Evolutionary conservation across 2,329 filamentous ascomycete species (phyloP), one percentile per base, ranked within the genome.

Genomic region (Onygenales sp.): DNA sequence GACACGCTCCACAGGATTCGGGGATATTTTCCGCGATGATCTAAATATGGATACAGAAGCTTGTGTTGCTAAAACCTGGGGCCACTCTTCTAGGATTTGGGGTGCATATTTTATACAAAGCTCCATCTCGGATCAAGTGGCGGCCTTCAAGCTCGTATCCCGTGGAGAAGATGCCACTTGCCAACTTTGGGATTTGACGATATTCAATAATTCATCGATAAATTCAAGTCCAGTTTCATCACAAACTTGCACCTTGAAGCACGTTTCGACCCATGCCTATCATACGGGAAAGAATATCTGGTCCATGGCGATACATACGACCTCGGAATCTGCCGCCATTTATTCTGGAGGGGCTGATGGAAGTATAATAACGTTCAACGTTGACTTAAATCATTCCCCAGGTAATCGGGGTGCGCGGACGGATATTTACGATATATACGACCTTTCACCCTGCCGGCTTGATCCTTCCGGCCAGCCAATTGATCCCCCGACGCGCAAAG

Each of bases 241-340:
- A 60, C 21, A 49, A 38, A 8, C 43, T 51, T 49, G 54, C 54
- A 0, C 5, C 66, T 89, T 14, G 43, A 68, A 68, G 10, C 78
- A 86, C 50, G 64, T 76, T 2, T 73, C 76, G 2, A 81, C 78
- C 7, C 79, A 82, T 49, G 75, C 79, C 2, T 80, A 83, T 55
- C 91, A 97, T 65, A 78, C 75, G 36, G 93, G 93, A 6, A 98
- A 96, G 69, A 90, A 96, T 64, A 83, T 97, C 6, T 97, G 92
- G 91, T 84, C 90, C 0, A 77, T 83, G 39, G 81, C 80, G 10
- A 55, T 71, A 62, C 54, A 21, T 55, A 46, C 51, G 39, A 67
- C 53, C 14, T 5, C n/a, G 13, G 46, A 53, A 17, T 47, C n/a
- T 6, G 53, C 53, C 13, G 48, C 50, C 5, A 59, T 89, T 17